Base-by-base conservation (phyloP, 805 yeast species). In the Pichia cabralensis region DNA sequence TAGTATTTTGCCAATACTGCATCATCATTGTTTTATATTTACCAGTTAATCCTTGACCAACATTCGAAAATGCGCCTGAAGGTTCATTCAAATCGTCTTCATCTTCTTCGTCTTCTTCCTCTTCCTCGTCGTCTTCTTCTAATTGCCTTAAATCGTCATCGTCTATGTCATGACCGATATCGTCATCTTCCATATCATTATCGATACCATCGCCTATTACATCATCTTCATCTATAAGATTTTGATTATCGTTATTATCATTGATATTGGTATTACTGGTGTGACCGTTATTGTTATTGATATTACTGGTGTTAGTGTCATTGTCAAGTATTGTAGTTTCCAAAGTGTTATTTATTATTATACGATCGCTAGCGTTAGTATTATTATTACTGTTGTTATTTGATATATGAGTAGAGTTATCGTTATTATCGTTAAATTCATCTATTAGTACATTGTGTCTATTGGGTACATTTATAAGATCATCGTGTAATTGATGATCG, bases 1-100 rank as follows among this genome's bases (percentile, higher is more conserved):
- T 88, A 11, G 94, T 79, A 47, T 83, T 94, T 61, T 92, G 98
- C 98, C 98, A 92, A 56, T 89, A 92, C 42, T 83, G 88, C 73
- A 94, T 79, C 88, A 92, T 82, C 64, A 79, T 71, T 46, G 83
- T 88, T 40, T 85, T 71, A 58, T 86, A 80, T 38, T 75, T 72
- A 2, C 95, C 95, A 6, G 68, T 66, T 15, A 89, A 63, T 1
- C 96, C 97, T 51, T 86, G 96, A 2, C 94, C 96, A 6, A 92
- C 97, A 55, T 92, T 92, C 41, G 74, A 57, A 45, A 59, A 59
- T 1, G 63, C 63, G 6, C 62, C 61, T 5, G 55, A 44, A 1
- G 59, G 55, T 7, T 49, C 55, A 10, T 64, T 65, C 31, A 52
- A 42, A 18, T 57, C 61, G 34, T 55, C 60, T 6, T 50, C 58